A percentile compares a stretch with the other conserved stretches of the same genome.
Conservation (phyloP, 2,329 filamentous ascomycete species). For the Mycosphaerella arachidis region DNA sequence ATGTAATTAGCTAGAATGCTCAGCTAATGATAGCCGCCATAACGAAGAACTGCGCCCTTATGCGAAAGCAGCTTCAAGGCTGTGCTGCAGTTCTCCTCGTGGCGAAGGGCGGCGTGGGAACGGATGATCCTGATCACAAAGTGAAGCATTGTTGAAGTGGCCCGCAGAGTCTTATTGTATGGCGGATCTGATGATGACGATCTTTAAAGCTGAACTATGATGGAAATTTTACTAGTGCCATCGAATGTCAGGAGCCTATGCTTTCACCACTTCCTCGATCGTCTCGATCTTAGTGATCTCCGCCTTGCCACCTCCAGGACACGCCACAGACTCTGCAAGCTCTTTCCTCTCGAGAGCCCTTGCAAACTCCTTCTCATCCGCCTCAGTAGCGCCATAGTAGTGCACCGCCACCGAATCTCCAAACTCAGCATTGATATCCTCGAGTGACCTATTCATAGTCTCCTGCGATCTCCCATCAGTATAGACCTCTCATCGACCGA, state of each 20-base stretch:
- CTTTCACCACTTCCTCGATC: background rate
- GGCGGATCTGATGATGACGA: background rate
- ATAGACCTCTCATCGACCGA: background rate
- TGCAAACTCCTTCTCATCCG: conserved; percentile 9
- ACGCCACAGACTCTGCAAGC: background rate
- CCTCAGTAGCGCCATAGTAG: conserved; percentile 12
- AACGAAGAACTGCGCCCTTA: no score
- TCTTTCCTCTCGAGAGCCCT: conserved; percentile 3
- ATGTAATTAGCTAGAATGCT: no score
- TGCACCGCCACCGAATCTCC: conserved; percentile 21
- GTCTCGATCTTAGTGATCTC: background rate
- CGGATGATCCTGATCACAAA: no score
- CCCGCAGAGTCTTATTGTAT: no score
- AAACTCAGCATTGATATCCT: conserved; percentile 40
- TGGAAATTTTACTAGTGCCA: background rate
- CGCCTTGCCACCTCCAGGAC: background rate
- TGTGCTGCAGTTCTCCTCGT: no score
- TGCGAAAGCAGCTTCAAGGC: no score
- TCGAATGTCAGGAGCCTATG: background rate
- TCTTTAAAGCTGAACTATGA: background rate
- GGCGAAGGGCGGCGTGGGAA: no score
- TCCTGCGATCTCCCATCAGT: conserved; percentile 13
- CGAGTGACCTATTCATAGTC: conserved; percentile 30
- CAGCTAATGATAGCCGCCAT: no score
- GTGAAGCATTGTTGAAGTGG: no score